Base-by-base conservation (phyloP, 1,284 basidiomycete species). In the Austroboletus niveus region DNA sequence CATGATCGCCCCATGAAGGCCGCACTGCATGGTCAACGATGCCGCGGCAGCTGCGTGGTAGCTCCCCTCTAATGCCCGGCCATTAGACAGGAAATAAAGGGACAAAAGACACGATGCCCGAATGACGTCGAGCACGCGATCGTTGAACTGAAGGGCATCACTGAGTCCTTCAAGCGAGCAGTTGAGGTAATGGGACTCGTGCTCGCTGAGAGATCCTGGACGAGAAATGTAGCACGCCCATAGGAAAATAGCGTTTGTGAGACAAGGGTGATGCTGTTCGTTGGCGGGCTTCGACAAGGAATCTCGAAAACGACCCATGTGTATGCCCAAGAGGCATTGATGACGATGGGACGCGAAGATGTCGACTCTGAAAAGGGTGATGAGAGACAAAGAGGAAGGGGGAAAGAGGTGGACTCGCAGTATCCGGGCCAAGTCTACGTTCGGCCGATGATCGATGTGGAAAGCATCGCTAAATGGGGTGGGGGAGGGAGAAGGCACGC, bases 141-240 rank as follows among this genome's bases (percentile, higher is more conserved):
- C 72, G 29, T 72, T 73, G 47, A 73, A 71, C 56, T 79, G 77
- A 45, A 87, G 73, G 27, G 80, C 84, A 39, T 85, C 82, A 38
- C 73, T 76, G 51, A 87, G 73, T 0, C 77, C 75, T 27, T 84
- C 77, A 22, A 86, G 77, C 7, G 85, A 72, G 45, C 79, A 77
- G 6, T 70, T 71, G 49, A 89, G 79, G 61, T 87, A 89, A 50
- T 82, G 76, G 15, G 80, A 75, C 68, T 90, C 86, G 60, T 88
- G 82, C 48, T 82, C 80, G 59, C 78, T 79, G 12, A 88, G 72
- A 4, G 81, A 77, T 35, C 80, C 82, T 10, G 85, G 82, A 24
- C 87, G 77, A 15, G 87, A 88, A 42, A 89, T 76, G 63, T 85
- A 87, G 64, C 87, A 89, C 2, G 87, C 85, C 84, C 87, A 89